Evolutionary conservation across 2,329 filamentous ascomycete species (phyloP), one percentile per base, ranked within the genome.

Genomic region (Alternaria dauci): DNA sequence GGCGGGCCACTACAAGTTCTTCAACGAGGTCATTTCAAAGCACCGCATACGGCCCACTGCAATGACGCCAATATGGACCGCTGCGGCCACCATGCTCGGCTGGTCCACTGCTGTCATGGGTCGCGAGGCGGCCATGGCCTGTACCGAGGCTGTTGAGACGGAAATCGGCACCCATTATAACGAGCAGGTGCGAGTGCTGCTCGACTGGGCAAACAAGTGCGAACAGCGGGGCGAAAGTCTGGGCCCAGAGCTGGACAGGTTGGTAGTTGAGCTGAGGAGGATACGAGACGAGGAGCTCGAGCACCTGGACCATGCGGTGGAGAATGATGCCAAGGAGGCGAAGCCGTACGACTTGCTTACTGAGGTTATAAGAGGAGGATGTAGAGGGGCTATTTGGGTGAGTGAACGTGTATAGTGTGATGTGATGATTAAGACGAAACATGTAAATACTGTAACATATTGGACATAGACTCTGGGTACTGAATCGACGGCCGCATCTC

Each of bases 141-240:
- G 95, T 77, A 98, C 95, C 0, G 95, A 99, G 80, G 95, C 95
- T 1, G 94, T 99, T 1, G 95, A 99, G 84, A 99, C 94, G 7
- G 95, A 98, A 82, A 99, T 99, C 65, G 95, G 95, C 2, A 88
- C 88, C 28, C 95, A 99, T 81, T 99, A 99, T 78, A 98, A 98
- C 76, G 88, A 89, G 66, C 95, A 99, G 81, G 93, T 99, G 42
- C 84, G 92, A 26, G 86, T 87, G 54, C 81, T 99, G 70, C 79
- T 98, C 39, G 89, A 91, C 63, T 97, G 96, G 90, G 87, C 92
- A 58, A 83, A 86, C 8, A 86, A 89, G 66, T 92, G 93, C 83
- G 87, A 94, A 79, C 84, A 82, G 8, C 85, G 89, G 50, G 94
- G 94, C 1, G 93, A 96, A 76, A 91, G 91, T 46, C 84, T 95